Base-by-base conservation (phyloP, 495 filamentous ascomycete genomes). In the Schizothecium vesticola region DNA sequence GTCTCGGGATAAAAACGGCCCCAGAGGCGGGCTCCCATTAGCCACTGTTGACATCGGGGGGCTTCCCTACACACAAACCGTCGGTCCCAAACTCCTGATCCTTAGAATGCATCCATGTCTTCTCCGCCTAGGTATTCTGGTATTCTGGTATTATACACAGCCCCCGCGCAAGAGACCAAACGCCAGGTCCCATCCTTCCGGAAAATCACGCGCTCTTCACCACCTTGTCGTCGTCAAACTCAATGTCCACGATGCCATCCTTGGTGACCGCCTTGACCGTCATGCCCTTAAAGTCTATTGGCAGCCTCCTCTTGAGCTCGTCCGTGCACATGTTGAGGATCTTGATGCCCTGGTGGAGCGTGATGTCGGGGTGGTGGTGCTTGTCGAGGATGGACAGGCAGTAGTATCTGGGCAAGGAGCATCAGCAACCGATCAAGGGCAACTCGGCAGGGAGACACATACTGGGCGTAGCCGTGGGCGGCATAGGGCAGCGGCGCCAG, bases 401-500 rank as follows among this genome's bases (percentile, higher is more conserved):
- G 84, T 97, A 97, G 81, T 96, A 96, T 83, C 76, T 80, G 51
- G 19, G 51, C 8, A 8, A 13, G 11, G 31, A 36, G 65, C 31
- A 59, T 76, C 64, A 77, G 69, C 64, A 51, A 29, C 23, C 3
- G 2, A 22, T 1, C 11, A 11, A 67, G 16, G n/a, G 3, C 36
- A 21, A 1, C 31, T 33, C 6, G 1, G 3, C 63, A 8, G 7
- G 11, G 67, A 21, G 51, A 25, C 63, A 87, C 92, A 67, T 89
- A 94, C 89, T 99, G 95, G 36, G 95, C 96, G 80, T 99, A 99
- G 67, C 95, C 95, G 73, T 99, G 95, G 59, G 96, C 95, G 26
- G 95, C 96, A 78, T 99, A 99, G 70, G 95, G 95, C 31, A 98
- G 83, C 16, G 88, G 83, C 2, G 94, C 95, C 76, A 92, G 81